Evolutionary conservation across 768 basidiomycete genomes (phyloP).

Genomic region (Suillus alpinus): DNA sequence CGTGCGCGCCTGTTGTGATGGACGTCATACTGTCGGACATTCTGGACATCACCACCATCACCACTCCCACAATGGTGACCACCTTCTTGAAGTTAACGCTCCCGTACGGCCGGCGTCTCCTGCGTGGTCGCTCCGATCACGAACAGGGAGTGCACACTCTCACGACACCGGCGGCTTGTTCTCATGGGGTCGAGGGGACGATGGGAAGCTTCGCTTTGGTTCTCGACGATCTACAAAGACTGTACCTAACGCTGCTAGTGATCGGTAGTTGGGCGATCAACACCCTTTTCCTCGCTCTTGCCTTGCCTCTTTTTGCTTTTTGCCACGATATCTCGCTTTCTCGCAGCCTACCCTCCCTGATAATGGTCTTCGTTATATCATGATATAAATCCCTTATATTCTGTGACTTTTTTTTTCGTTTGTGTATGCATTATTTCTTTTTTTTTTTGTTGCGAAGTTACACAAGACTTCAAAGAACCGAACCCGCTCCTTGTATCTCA

Average conservation of each 20-base stretch:
- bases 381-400: conserved; percentile 15
- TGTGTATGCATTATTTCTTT: conserved; percentile 31
- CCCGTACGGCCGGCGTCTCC: conserved; percentile 68
- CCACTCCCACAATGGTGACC: conserved; percentile 42
- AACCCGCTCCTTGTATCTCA: conserved; percentile 4
- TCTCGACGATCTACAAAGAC: conserved; percentile 57
- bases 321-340: conserved; percentile 15
- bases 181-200: conserved; percentile 62
- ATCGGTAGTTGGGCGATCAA: conserved; percentile 19
- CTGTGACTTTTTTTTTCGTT: conserved; percentile 17
- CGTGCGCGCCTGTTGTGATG: conserved; percentile 89
- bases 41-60: conserved; percentile 59
- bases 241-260: conserved; percentile 24
- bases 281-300: neutral
- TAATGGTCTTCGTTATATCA: conserved; percentile 27
- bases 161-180: conserved; percentile 70
- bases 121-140: conserved; percentile 83
- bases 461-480: neutral
- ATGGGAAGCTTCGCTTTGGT: conserved; percentile 72
- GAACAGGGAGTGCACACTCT: conserved; percentile 70
- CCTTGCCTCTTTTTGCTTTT: neutral
- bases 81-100: conserved; percentile 50
- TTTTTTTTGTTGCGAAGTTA: conserved; percentile 4
- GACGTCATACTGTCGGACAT: conserved; percentile 79
- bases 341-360: conserved; percentile 30